phyloP scores from a whole-genome alignment of 306 rosid genomes.

The Urtica urens region DNA sequence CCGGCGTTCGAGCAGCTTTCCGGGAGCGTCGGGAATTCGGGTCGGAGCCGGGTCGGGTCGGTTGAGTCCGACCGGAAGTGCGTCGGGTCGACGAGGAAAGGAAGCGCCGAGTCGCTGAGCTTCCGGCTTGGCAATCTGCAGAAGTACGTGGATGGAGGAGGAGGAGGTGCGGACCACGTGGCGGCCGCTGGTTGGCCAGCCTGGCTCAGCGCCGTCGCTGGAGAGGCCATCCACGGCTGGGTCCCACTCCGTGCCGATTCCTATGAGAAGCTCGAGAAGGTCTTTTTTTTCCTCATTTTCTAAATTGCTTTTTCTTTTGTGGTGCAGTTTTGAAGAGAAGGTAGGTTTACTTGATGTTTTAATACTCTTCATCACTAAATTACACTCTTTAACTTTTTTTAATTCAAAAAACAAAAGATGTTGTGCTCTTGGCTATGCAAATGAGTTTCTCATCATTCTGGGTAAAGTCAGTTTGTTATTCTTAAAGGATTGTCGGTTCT shows the following conservation, averaged over 20 bases:
- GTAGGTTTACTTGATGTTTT: too few relatives aligned
- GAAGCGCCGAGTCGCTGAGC: slow-evolving; percentile 47
- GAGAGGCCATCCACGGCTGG: slow-evolving; percentile 95
- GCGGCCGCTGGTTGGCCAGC: slow-evolving; percentile 98
- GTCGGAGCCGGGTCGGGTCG: slow-evolving; percentile 25
- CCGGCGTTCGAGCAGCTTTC: slow-evolving; percentile 77
- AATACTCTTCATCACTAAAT: too few relatives aligned
- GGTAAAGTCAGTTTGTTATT: too few relatives aligned
- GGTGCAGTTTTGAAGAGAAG: too few relatives aligned
- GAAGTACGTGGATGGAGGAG: slow-evolving; percentile 73
- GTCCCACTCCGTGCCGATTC: slow-evolving; percentile 83
- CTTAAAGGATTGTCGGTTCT: not conserved
- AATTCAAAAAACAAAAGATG: too few relatives aligned
- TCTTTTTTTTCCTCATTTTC: slow-evolving; percentile 5
- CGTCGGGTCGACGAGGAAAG: slow-evolving; percentile 54
- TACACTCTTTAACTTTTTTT: too few relatives aligned
- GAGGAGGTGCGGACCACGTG: slow-evolving; percentile 79
- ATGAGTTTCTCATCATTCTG: too few relatives aligned
- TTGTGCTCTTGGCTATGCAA: too few relatives aligned
- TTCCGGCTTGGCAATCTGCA: slow-evolving; percentile 68
- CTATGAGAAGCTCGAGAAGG: slow-evolving; percentile 88
- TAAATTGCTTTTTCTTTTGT: too few relatives aligned
- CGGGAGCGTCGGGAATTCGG: slow-evolving; percentile 34
- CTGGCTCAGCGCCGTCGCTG: slow-evolving; percentile 93
- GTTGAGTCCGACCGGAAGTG: not conserved